phyloP scores from a whole-genome alignment of 768 basidiomycete genomes.

The Leccinellum albellum region DNA sequence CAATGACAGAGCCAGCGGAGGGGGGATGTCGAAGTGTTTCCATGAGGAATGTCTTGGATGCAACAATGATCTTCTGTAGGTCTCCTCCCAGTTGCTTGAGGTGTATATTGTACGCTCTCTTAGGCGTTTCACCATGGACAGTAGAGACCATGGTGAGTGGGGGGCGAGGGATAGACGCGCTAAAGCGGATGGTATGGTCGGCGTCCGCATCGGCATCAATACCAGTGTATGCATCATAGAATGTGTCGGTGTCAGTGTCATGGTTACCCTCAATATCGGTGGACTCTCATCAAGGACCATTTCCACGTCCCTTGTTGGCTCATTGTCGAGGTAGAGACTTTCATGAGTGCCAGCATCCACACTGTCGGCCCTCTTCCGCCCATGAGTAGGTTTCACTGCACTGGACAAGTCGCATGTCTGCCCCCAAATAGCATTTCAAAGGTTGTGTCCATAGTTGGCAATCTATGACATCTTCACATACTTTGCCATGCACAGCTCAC shows the following conservation, averaged over 20 bases:
- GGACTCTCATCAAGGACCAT: conserved; percentile 75
- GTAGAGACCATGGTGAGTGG: conserved; percentile 25
- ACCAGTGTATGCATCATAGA: conserved; percentile 38
- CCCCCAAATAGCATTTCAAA: conserved; percentile 32
- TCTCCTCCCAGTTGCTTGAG: no score
- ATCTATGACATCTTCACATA: conserved; percentile 85
- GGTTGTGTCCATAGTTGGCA: conserved; percentile 74
- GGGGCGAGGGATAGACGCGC: conserved; percentile 15
- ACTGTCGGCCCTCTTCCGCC: conserved; percentile 65
- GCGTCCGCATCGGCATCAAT: conserved; percentile 10
- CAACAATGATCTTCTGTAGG: no score
- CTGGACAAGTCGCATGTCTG: conserved; percentile 25
- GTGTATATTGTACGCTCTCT: no score
- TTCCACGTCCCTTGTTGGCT: conserved; percentile 40
- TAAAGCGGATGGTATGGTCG: conserved; percentile 21
- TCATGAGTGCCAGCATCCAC: conserved; percentile 52
- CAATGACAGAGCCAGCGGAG: no score
- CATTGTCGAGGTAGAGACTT: conserved; percentile 69
- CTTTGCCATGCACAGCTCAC: conserved; percentile 70
- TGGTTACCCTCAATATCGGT: conserved; percentile 66
- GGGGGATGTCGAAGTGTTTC: no score
- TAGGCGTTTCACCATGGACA: conserved; percentile 42
- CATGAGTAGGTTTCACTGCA: conserved; percentile 25
- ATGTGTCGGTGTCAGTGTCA: conserved; percentile 38
- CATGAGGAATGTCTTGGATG: no score